These are phyloP conservation scores for Tylopilus sp. DNA, from an alignment of 1,284 basidiomycete genomes.

Conservation along the genomic window DNA sequence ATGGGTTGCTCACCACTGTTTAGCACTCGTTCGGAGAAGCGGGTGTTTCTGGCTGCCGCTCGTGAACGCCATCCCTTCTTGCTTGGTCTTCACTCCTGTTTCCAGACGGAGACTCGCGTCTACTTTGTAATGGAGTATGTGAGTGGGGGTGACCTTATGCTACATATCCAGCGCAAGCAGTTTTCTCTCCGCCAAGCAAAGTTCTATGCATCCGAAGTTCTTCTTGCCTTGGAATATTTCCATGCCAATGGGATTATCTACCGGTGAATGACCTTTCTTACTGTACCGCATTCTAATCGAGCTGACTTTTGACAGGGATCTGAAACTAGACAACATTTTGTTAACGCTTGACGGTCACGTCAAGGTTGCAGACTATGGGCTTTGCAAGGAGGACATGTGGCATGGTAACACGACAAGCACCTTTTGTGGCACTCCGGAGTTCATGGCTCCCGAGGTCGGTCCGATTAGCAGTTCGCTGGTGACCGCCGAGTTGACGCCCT, in stretches of 20 bases:
- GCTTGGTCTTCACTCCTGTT: slow-evolving; percentile 95
- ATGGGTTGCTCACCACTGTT: slow-evolving; percentile 6
- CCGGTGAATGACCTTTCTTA: slow-evolving; percentile 52
- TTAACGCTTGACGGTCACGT: slow-evolving; percentile 96
- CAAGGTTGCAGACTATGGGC: slow-evolving; percentile 97
- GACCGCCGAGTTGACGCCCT: not conserved
- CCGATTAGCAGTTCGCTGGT: not conserved
- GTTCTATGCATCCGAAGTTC: slow-evolving; percentile 98
- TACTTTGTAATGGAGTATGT: slow-evolving; percentile 95
- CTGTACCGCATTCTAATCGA: not conserved
- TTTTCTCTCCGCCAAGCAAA: slow-evolving; percentile 96
- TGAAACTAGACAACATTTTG: slow-evolving; percentile 98
- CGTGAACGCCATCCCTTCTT: slow-evolving; percentile 97
- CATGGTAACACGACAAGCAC: slow-evolving; percentile 95
- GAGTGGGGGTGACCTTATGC: slow-evolving; percentile 91
- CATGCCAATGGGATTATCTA: slow-evolving; percentile 98
- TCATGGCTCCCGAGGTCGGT: slow-evolving; percentile 96
- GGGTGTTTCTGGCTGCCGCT: slow-evolving; percentile 94
- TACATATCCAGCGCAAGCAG: slow-evolving; percentile 91
- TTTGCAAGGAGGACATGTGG: slow-evolving; percentile 99
- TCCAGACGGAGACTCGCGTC: slow-evolving; percentile 98
- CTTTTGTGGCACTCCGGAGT: slow-evolving; percentile 99
- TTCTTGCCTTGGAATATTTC: slow-evolving; percentile 97
- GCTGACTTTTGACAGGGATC: slow-evolving; percentile 55
- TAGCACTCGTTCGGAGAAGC: slow-evolving; percentile 98